Evolutionary conservation across 1,139 yeast genomes (phyloP), one percentile per base, ranked within the genome.

Genomic region (Geotrichum bryndzae): DNA sequence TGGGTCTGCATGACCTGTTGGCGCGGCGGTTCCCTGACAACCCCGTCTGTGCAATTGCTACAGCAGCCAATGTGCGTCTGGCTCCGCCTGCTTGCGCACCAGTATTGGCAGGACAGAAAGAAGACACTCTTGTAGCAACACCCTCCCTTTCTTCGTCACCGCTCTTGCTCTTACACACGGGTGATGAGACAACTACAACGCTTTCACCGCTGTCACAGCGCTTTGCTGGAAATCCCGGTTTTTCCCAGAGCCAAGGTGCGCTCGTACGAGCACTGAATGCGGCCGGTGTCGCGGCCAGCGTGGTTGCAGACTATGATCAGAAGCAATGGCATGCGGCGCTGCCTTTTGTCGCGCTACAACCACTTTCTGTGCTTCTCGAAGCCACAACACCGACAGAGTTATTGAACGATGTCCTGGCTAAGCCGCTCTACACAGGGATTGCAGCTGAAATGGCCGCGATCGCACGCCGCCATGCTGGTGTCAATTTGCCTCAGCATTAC

Each of bases 281-380:
- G 5, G 56, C 65, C 0, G 63, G 65, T 7, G 54, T 63, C n/a
- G 61, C 61, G 22, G 65, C 65, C 3, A 5, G 54, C 25, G 56
- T 61, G 8, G 38, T 51, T 41, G 11, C 55, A 2, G 52, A 51
- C 67, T 25, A 52, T 66, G 27, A 66, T 56, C 51, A 59, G 65
- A n/a, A 84, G 68, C 96, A 90, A 74, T 90, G 97, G 97, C 86
- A 86, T 70, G 79, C 88, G 63, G 92, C 95, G 0, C 80, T 90
- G 63, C 90, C 96, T 3, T 80, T 86, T 64, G 83, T 90, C 54
- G 86, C 91, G 18, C 85, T 90, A 70, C 89, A 87, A 73, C 91
- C 96, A 1, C 76, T 91, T 56, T 78, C 90, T 56, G 80, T 90
- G 46, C 73, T 90, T 27, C 85, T 91, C 68, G 97, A 90, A 73